Evolutionary conservation across 1,284 basidiomycete genomes (phyloP).

Genomic region (Cutaneotrichosporon dermatis): DNA sequence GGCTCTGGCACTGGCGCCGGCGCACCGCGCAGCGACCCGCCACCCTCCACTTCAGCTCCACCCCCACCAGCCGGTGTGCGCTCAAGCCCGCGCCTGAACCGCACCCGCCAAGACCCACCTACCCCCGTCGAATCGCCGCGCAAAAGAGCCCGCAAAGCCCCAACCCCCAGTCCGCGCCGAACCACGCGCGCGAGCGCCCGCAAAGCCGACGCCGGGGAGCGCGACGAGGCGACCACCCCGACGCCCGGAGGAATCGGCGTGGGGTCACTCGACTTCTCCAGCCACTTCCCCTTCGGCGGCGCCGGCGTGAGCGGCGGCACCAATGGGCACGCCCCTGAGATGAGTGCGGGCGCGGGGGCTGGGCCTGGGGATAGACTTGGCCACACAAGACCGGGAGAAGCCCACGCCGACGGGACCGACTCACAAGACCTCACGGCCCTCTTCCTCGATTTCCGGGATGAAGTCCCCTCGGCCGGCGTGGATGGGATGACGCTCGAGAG

Average conservation of each 20-base stretch:
- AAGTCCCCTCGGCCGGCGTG: not conserved
- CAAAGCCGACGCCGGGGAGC: not conserved
- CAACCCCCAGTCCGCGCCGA: conserved; percentile 29
- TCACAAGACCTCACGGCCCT: conserved; percentile 11
- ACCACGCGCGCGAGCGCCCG: conserved; percentile 25
- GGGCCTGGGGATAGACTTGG: no score
- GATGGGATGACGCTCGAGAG: conserved; percentile 10
- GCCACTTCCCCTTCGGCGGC: conserved; percentile 12
- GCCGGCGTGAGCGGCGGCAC: not conserved
- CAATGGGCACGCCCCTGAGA: no score
- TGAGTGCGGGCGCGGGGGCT: no score
- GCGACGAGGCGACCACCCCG: conserved; percentile 10
- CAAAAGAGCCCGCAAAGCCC: conserved; percentile 20
- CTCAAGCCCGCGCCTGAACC: conserved; percentile 10
- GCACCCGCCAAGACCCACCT: conserved; percentile 5
- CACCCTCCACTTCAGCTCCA: not conserved
- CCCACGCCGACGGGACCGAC: not conserved
- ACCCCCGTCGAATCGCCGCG: conserved; percentile 24
- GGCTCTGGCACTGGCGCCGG: no score
- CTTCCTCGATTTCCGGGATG: conserved; percentile 19
- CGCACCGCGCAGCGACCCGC: not conserved
- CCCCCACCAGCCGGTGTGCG: not conserved
- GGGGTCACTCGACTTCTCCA: conserved; percentile 6
- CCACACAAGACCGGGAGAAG: no score
- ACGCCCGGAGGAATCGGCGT: conserved; percentile 9